phyloP scores from a whole-genome alignment of 352 stramenopile species.

The Phytophthora fragariae region DNA sequence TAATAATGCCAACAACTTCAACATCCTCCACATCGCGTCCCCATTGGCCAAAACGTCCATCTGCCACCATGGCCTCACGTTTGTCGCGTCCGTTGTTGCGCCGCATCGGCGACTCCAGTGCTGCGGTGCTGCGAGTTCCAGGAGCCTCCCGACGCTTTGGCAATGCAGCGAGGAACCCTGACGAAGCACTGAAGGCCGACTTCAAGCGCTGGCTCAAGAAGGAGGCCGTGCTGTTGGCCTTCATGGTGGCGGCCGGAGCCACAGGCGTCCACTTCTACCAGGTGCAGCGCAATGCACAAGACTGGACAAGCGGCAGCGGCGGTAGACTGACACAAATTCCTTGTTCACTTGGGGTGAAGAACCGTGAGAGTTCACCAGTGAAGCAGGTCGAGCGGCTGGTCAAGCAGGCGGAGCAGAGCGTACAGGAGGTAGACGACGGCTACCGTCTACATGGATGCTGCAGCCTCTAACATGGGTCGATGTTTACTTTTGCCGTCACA shows the following conservation, averaged over 20 bases:
- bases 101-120: neutral
- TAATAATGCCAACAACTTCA: conserved; percentile 11
- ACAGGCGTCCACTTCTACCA: conserved; percentile 75
- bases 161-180: conserved; percentile 26
- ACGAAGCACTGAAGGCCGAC: conserved; percentile 68
- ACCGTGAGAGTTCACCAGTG: conserved; percentile 65
- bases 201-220: conserved; percentile 70
- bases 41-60: conserved; percentile 33
- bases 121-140: neutral
- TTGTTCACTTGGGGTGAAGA: conserved; percentile 36
- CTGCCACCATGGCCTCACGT: conserved; percentile 28
- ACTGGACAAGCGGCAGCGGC: neutral
- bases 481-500: conserved; percentile 7
- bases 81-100: conserved; percentile 30
- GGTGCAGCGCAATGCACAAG: conserved; percentile 23
- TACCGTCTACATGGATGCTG: neutral
- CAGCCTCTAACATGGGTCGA: neutral
- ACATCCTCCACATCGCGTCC: neutral
- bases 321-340: conserved; percentile 11
- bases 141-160: conserved; percentile 20
- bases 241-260: conserved; percentile 55
- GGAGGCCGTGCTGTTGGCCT: conserved; percentile 55
- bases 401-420: conserved; percentile 56
- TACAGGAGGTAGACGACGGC: conserved; percentile 41
- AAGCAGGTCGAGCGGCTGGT: conserved; percentile 63